phyloP scores from a whole-genome alignment of 1,139 yeast species.

The Entelexis paramagnoliae region DNA sequence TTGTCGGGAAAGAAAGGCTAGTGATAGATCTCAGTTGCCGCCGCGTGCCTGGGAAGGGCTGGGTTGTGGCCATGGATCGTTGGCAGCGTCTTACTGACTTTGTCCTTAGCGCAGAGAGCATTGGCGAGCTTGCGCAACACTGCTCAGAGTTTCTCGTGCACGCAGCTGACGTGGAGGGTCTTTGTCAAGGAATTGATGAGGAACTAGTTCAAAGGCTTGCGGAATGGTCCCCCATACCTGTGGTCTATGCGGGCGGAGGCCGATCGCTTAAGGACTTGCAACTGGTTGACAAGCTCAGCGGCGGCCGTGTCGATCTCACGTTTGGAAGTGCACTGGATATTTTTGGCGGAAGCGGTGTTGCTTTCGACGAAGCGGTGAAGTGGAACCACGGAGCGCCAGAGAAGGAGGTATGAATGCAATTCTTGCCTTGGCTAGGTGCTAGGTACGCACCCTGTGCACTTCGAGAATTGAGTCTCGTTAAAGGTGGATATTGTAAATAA shows the following conservation, averaged over 20 bases:
- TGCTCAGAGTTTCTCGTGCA: conserved; percentile 85
- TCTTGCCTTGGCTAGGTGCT: not conserved
- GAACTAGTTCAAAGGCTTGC: conserved; percentile 60
- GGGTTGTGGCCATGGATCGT: conserved; percentile 95
- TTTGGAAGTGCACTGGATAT: conserved; percentile 89
- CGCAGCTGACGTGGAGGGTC: conserved; percentile 97
- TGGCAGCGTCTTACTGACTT: conserved; percentile 85
- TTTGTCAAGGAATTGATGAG: conserved; percentile 84
- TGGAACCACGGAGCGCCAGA: conserved; percentile 46
- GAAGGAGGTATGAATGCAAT: not conserved
- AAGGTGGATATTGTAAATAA: too few relatives aligned
- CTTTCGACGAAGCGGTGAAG: conserved; percentile 55
- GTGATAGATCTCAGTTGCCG: conserved; percentile 90
- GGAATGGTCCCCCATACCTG: conserved; percentile 67
- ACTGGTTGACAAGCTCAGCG: conserved; percentile 54
- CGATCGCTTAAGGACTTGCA: conserved; percentile 56
- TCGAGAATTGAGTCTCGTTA: too few relatives aligned
- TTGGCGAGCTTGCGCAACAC: conserved; percentile 46
- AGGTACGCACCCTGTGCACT: too few relatives aligned
- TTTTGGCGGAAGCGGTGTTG: conserved; percentile 78
- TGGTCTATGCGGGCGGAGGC: conserved; percentile 97
- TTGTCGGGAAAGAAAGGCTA: conserved; percentile 56
- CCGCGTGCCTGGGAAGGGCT: conserved; percentile 36
- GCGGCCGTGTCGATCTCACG: conserved; percentile 80
- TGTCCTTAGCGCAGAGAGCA: conserved; percentile 44